phyloP scores from a whole-genome alignment of 2,329 filamentous ascomycete genomes.

The Teratosphaeria destructans region DNA sequence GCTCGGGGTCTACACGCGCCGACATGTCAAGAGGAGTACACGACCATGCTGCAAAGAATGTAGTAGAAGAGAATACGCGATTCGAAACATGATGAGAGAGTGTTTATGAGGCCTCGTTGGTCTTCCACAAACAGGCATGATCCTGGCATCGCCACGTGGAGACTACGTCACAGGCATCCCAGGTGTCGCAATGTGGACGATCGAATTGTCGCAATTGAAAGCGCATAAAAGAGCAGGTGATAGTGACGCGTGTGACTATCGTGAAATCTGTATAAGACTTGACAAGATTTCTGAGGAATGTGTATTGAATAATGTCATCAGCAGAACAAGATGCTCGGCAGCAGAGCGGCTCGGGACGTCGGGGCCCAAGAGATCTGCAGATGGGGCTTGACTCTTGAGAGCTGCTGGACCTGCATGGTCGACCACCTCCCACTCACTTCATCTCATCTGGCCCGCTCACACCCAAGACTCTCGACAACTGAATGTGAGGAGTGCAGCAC shows the following conservation, averaged over 20 bases:
- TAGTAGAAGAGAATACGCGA: background rate
- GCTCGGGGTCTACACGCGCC: background rate
- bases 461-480: background rate
- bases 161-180: background rate
- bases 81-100: background rate
- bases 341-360: background rate
- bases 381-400: background rate
- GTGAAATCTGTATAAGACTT: background rate
- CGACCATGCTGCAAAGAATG: background rate
- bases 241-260: background rate
- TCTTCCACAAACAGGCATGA: background rate
- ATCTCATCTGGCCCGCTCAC: background rate
- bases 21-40: background rate
- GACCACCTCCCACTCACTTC: too few species aligned
- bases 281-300: background rate
- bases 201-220: background rate
- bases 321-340: background rate
- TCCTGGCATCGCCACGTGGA: background rate
- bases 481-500: background rate
- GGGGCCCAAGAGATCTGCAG: background rate
- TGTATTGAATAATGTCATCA: background rate
- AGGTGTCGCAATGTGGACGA: background rate
- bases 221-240: background rate
- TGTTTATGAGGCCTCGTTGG: background rate
- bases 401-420: too few species aligned